phyloP scores from a whole-genome alignment of 2,329 filamentous ascomycete genomes.

The Diplodia corticola region DNA sequence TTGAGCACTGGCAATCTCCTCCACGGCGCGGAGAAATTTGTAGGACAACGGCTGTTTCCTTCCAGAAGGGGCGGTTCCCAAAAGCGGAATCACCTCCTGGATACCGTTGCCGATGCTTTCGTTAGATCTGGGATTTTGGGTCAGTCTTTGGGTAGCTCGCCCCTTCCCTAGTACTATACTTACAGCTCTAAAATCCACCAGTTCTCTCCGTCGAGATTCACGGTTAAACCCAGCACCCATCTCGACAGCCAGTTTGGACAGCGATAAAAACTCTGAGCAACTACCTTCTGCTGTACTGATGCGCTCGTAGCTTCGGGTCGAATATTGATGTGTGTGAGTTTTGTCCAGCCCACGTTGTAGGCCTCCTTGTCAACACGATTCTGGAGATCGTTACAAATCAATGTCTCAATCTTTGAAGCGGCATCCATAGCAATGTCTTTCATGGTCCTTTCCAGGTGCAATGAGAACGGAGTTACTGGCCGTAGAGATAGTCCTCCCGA shows the following conservation, averaged over 20 bases:
- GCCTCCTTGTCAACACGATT: constrained; percentile 63
- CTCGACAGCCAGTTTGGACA: constrained; percentile 68
- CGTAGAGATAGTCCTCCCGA: constrained; percentile 74
- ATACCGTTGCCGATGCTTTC: constrained; percentile 27
- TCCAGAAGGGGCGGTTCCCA: constrained; percentile 26
- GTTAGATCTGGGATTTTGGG: constrained; percentile 35
- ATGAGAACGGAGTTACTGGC: constrained; percentile 49
- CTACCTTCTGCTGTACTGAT: constrained; percentile 53
- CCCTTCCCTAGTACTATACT: background rate
- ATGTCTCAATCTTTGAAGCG: constrained; percentile 57
- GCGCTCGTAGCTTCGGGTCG: constrained; percentile 38
- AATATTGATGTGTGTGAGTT: constrained; percentile 45
- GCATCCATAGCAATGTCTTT: constrained; percentile 63
- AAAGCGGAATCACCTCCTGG: background rate
- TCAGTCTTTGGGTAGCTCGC: constrained; percentile 24
- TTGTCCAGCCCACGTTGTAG: constrained; percentile 65
- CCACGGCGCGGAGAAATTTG: constrained; percentile 36
- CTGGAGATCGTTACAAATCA: constrained; percentile 63
- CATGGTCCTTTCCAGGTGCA: constrained; percentile 62
- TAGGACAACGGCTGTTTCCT: constrained; percentile 31
- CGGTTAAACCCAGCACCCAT: constrained; percentile 68
- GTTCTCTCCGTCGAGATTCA: constrained; percentile 37
- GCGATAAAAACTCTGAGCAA: constrained; percentile 68
- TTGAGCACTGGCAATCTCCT: constrained; percentile 41
- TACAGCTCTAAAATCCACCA: constrained; percentile 41